Base-by-base conservation (phyloP, 352 stramenopile species). In the Phytophthora macrochlamydospora region DNA sequence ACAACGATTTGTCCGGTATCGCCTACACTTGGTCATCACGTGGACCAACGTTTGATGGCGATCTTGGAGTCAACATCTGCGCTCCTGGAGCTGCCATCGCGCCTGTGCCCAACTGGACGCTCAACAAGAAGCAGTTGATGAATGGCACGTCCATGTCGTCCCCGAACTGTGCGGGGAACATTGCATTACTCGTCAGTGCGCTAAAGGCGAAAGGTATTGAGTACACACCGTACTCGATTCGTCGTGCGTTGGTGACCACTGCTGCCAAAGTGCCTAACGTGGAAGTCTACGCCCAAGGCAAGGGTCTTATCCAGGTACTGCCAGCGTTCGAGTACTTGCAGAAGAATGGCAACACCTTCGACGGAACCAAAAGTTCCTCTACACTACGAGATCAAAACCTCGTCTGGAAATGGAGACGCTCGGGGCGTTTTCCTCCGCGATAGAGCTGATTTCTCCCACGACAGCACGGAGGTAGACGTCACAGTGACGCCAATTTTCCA, bases 111-210 rank as follows among this genome's bases (percentile, higher is more conserved):
- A 97, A 98, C 68, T 98, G 94, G 90, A 98, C 90, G 44, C 79
- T 99, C 13, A 97, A 98, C 79, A 97, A 97, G 69, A 97, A 96
- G 68, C 85, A 97, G 73, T 87, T 98, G 38, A 99, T 98, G 92
- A 98, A 99, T 72, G 97, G 97, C 38, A 99, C 97, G 32, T 98
- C 88, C 59, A 99, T 99, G 97, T 91, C 87, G 24, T 97, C 88
- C 32, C 97, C 97, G 0, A 98, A 99, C 78, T 97, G 87, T 33
- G 88, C 89, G 24, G 97, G 97, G 42, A 97, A 94, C 74, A 82
- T 98, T 12, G 95, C 94, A 44, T 83, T 98, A 29, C 72, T 99
- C 4, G 75, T 99, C 44, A 97, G 86, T 53, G 96, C 80, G 9
- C 79, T 97, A 62, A 98, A 98, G 72, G 75, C 70, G n/a, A 67